Base-by-base conservation (phyloP, 208 protist genomes). In the Trypanosoma avium region DNA sequence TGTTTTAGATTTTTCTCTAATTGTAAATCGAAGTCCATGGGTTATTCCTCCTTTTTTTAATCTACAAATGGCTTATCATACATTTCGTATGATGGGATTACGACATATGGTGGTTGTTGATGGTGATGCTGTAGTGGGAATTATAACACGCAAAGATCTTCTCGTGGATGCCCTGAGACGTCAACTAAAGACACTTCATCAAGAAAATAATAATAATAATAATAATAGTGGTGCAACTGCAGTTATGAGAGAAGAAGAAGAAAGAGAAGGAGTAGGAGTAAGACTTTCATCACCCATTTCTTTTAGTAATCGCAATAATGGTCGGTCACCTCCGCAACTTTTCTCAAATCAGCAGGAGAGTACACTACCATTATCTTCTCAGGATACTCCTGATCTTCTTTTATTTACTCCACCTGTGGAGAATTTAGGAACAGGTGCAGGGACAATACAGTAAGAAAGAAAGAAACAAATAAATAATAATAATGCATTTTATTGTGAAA, bases 61-160 rank as follows among this genome's bases (percentile, higher is more conserved):
- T 36, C 61, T 95, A 19, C 65, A 91, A 42, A 92, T 95, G 83
- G 78, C 81, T 3, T 97, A 95, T 66, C 72, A 87, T 42, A 88
- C 94, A 9, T 98, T 98, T 63, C 81, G 90, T 27, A 89, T 77
- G 52, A 92, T 98, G 87, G 95, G 93, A 0, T 77, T 98, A 55
- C 92, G 95, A 12, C 93, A 97, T 75, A 83, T 98, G 83, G 84
- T 93, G 3, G 93, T 98, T 30, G 81, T 97, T 19, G 80, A 96
- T 61, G 78, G 83, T 33, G 85, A 93, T 54, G 70, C 66, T 24
- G 86, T 97, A 7, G 63, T 81, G 4, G 93, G 95, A 30, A 93
- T 98, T n/a, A 93, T 98, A 70, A 98, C 93, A 2, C 87, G 93
- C 19, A 95, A 97, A 49, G 92, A 97, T 64, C 73, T 97, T 10